Evolutionary conservation across 2,329 filamentous ascomycete species (phyloP).

Genomic region (Fusarium chaquense): DNA sequence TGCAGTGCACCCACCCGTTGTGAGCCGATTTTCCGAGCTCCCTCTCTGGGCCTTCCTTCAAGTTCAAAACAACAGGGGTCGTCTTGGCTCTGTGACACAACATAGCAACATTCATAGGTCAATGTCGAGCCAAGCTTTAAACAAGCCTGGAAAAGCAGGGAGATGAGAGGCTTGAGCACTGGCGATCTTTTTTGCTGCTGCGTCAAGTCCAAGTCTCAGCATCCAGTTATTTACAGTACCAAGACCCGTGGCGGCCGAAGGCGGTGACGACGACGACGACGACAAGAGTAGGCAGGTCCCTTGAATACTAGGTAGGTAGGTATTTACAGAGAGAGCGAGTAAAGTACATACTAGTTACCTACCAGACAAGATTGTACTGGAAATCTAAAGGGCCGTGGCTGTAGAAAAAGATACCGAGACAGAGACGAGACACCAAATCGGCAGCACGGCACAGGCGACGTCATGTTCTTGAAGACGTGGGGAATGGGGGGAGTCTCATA

Average conservation of each 20-base stretch:
- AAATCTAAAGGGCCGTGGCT: conserved; percentile 24
- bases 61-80: conserved; percentile 28
- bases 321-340: background rate
- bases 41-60: conserved; percentile 19
- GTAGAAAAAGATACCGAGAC: conserved; percentile 23
- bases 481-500: conserved; percentile 32
- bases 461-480: conserved; percentile 42
- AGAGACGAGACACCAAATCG: conserved; percentile 38
- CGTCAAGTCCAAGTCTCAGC: conserved; percentile 18
- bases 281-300: conserved; percentile 2
- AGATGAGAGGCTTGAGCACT: conserved; percentile 17
- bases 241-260: conserved; percentile 24
- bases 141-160: conserved; percentile 35
- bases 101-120: conserved; percentile 20
- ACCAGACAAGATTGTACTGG: background rate
- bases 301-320: conserved; percentile 2
- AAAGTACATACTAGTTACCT: too few relatives aligned
- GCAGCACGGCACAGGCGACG: conserved; percentile 47
- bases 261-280: conserved; percentile 27
- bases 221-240: background rate
- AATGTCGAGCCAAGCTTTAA: conserved; percentile 23
- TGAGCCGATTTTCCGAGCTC: conserved; percentile 39
- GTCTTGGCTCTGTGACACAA: conserved; percentile 28
- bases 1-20: conserved; percentile 19
- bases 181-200: conserved; percentile 26